Evolutionary conservation across 1,139 yeast genomes (phyloP), one percentile per base, ranked within the genome.

Genomic region (Yamadazyma jaroonii): DNA sequence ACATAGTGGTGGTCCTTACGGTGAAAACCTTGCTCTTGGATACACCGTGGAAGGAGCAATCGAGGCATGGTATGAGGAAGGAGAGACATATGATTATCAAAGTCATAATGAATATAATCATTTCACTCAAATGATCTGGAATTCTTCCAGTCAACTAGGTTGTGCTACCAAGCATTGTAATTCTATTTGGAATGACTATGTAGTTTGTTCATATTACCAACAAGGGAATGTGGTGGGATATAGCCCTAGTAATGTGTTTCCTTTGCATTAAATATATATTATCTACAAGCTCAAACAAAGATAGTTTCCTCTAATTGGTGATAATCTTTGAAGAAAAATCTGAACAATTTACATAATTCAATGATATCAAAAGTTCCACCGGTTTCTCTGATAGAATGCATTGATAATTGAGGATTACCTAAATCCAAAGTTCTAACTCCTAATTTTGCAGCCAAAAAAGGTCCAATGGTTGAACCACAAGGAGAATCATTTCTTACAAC

Each of bases 391-490:
- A 88, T 84, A 2, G 96, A 85, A 57, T 92, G 98, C 98, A 92
- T 92, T 39, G 95, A 83, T 51, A 92, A 69, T 57, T 90, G 95
- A 2, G 97, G 96, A 56, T 88, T 89, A 39, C 98, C 98, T 42
- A 92, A 67, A 61, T 92, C 98, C 43, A 92, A 64, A 3, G 97
- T 88, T 56, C 95, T 76, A 34, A 92, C 75, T 36, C 98, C 98
- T 34, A 92, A 73, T 52, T 85, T 85, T 3, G 96, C 84, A 24
- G 96, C 83, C 44, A 92, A 67, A 58, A 89, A 84, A 17, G 98
- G 97, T 1, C 98, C 98, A 53, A 92, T 92, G 2, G 98, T 92
- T 3, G 96, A 84, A 2, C 98, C 98, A 63, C 97, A 92, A 3
- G 97, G 87, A 1, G 95, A 81, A 52, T 86, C 96, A 56, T 92